phyloP scores from a whole-genome alignment of 176 grass and related monocot species.

The Saccharum spontaneum region DNA sequence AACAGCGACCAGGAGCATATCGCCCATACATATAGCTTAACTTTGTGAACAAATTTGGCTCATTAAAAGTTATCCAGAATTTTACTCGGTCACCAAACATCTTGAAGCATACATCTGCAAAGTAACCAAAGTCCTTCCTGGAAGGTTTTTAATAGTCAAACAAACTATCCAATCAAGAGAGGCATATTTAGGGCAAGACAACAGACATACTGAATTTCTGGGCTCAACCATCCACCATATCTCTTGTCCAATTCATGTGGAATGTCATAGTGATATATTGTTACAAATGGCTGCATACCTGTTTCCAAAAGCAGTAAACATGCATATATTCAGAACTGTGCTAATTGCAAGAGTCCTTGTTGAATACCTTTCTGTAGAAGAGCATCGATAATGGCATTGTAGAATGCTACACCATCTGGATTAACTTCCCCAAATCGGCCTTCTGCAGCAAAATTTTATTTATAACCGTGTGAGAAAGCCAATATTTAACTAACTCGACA shows the following conservation, averaged over 20 bases:
- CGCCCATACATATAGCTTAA: conserved; percentile 17
- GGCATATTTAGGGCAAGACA: neutral
- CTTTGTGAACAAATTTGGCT: conserved; percentile 44
- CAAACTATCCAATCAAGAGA: neutral
- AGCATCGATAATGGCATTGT: conserved; percentile 49
- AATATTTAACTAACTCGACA: neutral
- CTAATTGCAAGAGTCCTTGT: neutral
- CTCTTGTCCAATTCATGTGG: conserved; percentile 62
- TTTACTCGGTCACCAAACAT: conserved; percentile 66
- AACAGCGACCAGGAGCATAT: conserved; percentile 51
- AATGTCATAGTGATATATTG: conserved; percentile 64
- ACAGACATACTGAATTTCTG: conserved; percentile 54
- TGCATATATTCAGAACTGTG: neutral
- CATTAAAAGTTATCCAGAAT: conserved; percentile 57
- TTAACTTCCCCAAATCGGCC: conserved; percentile 57
- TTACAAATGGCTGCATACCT: conserved; percentile 88
- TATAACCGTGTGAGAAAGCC: neutral
- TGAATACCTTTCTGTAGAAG: conserved; percentile 48
- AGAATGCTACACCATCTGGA: conserved; percentile 53
- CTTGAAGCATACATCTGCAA: conserved; percentile 59
- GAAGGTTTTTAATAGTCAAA: neutral
- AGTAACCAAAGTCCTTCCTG: conserved; percentile 71
- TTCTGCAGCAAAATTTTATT: conserved; percentile 24
- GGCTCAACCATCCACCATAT: conserved; percentile 72
- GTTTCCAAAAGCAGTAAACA: neutral